Evolutionary conservation across 257 asterid genomes (phyloP).

Genomic region (Gentiana macrophylla): DNA sequence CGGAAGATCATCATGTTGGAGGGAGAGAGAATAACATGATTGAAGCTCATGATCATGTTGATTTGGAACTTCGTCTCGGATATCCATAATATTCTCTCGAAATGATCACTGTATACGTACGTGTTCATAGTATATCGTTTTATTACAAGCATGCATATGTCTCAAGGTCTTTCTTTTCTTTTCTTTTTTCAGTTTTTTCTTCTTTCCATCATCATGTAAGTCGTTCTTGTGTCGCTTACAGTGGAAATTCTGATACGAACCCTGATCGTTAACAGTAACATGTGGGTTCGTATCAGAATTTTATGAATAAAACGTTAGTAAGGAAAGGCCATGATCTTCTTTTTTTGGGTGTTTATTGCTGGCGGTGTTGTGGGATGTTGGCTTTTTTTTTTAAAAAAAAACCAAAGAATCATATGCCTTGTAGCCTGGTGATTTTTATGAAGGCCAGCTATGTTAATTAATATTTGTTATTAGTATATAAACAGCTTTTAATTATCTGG

Average conservation of each 20-base stretch:
- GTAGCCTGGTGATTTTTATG: constrained; percentile 6
- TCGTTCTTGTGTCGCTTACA: too few species aligned
- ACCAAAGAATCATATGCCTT: background rate
- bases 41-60: constrained; percentile 23
- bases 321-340: background rate
- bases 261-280: background rate
- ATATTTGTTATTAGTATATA: background rate
- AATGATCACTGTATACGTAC: background rate
- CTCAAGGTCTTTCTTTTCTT: too few species aligned
- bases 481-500: background rate
- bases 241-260: too few species aligned
- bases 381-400: background rate
- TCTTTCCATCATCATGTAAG: background rate
- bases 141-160: too few species aligned
- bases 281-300: too few species aligned
- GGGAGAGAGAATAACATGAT: constrained; percentile 11
- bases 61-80: constrained; percentile 91
- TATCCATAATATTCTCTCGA: constrained; percentile 19
- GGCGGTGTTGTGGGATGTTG: constrained; percentile 8
- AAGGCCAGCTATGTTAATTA: constrained; percentile 6
- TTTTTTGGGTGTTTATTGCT: background rate
- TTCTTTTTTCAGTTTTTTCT: too few species aligned
- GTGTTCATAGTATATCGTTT: background rate
- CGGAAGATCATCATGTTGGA: constrained; percentile 11
- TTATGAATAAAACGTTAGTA: background rate